A percentile compares a stretch with the other conserved stretches of the same genome.
These are phyloP conservation scores for Yamadazyma tumulicola DNA, from an alignment of 805 yeast genomes.

Conservation along the genomic window DNA sequence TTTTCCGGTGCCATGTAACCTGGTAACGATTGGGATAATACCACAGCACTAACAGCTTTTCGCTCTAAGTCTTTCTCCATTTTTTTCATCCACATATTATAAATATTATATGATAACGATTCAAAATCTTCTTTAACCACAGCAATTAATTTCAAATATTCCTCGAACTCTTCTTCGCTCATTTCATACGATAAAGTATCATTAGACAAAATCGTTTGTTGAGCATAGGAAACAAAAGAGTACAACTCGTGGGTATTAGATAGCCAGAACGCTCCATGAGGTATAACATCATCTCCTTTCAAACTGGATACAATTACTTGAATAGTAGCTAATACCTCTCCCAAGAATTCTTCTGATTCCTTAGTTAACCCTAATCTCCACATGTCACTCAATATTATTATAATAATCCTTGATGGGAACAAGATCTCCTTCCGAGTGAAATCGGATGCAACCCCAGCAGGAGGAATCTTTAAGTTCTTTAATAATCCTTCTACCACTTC, in stretches of 20 bases:
- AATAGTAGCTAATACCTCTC: slow-evolving; percentile 81
- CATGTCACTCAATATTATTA: slow-evolving; percentile 91
- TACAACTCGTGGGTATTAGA: slow-evolving; percentile 93
- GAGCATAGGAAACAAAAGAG: slow-evolving; percentile 93
- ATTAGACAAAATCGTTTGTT: slow-evolving; percentile 82
- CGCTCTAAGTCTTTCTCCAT: slow-evolving; percentile 86
- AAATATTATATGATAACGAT: slow-evolving; percentile 86
- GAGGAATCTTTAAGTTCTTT: slow-evolving; percentile 81
- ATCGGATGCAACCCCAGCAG: slow-evolving; percentile 79
- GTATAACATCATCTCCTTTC: slow-evolving; percentile 81
- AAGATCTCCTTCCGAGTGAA: slow-evolving; percentile 85
- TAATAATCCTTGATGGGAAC: slow-evolving; percentile 93
- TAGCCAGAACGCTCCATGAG: slow-evolving; percentile 96
- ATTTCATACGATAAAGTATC: slow-evolving; percentile 76
- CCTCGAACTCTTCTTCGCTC: slow-evolving; percentile 87
- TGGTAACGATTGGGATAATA: slow-evolving; percentile 90
- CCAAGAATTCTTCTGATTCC: slow-evolving; percentile 87
- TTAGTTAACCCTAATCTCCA: slow-evolving; percentile 94
- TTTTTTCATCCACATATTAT: slow-evolving; percentile 96
- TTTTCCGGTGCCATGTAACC: slow-evolving; percentile 89
- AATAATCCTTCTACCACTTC: slow-evolving; percentile 86
- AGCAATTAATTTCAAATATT: slow-evolving; percentile 82
- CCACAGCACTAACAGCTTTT: slow-evolving; percentile 93
- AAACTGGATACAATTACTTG: slow-evolving; percentile 78
- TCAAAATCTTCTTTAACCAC: slow-evolving; percentile 94